phyloP scores from a whole-genome alignment of 352 stramenopile genomes.

The Phytophthora multivora region DNA sequence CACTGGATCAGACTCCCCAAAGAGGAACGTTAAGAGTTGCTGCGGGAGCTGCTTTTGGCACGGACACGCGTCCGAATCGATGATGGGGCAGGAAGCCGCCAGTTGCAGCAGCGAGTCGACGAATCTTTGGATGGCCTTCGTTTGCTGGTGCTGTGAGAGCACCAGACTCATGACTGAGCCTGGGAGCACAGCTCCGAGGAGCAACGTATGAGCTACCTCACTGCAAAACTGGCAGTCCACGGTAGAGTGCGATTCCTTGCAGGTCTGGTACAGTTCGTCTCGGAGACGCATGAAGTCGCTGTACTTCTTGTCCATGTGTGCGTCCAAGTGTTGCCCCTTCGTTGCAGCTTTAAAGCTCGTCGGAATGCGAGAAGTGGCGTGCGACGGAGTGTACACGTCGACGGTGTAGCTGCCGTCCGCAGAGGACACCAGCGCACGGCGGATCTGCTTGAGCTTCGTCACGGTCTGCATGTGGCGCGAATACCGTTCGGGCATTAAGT shows the following conservation, averaged over 20 bases:
- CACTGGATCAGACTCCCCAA: background rate
- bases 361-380: constrained; percentile 11
- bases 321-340: constrained; percentile 4
- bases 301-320: constrained; percentile 22
- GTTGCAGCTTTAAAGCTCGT: constrained; percentile 1
- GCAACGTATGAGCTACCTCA: constrained; percentile 32
- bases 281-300: constrained; percentile 43
- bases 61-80: constrained; percentile 11
- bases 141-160: constrained; percentile 14
- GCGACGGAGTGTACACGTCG: constrained; percentile 23
- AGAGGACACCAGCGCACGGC: constrained; percentile 4
- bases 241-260: constrained; percentile 11
- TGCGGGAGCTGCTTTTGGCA: constrained; percentile 24
- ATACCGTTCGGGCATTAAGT: constrained; percentile 34
- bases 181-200: constrained; percentile 24
- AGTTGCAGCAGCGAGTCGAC: constrained; percentile 17
- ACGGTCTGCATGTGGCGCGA: constrained; percentile 36
- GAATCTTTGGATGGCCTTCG: constrained; percentile 21
- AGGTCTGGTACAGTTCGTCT: constrained; percentile 30
- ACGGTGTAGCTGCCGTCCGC: constrained; percentile 6
- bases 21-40: constrained; percentile 18
- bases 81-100: background rate
- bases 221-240: constrained; percentile 38
- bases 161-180: constrained; percentile 11
- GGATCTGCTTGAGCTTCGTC: constrained; percentile 29